phyloP scores from a whole-genome alignment of 2,329 filamentous ascomycete species.

The Xylariales sp. region DNA sequence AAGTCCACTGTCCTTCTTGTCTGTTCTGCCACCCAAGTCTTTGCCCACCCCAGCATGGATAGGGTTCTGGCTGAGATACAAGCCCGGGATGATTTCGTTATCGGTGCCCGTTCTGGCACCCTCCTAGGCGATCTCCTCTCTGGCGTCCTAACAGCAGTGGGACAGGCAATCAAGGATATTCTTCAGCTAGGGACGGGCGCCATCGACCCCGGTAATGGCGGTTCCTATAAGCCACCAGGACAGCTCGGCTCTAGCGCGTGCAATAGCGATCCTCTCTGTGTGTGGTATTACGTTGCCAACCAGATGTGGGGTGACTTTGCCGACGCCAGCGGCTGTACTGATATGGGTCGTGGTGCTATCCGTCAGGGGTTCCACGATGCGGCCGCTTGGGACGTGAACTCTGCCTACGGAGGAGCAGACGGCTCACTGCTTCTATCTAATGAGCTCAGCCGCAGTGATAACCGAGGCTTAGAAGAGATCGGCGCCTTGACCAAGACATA shows the following conservation, averaged over 20 bases:
- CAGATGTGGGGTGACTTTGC: constrained; percentile 53
- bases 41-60: constrained; percentile 46
- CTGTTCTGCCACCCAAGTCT: constrained; percentile 29
- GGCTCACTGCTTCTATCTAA: constrained; percentile 59
- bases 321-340: constrained; percentile 52
- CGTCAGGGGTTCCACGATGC: constrained; percentile 62
- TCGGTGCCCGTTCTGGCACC: constrained; percentile 38
- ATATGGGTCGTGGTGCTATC: constrained; percentile 57
- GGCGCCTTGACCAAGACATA: constrained; percentile 53
- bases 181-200: constrained; percentile 39
- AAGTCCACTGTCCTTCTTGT: constrained; percentile 32
- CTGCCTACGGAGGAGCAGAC: constrained; percentile 57
- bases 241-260: constrained; percentile 43
- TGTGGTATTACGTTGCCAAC: constrained; percentile 55
- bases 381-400: constrained; percentile 55
- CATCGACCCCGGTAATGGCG: constrained; percentile 20
- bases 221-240: constrained; percentile 41
- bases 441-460: constrained; percentile 55
- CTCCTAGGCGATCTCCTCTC: constrained; percentile 44
- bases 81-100: constrained; percentile 37
- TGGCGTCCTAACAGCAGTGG: constrained; percentile 31
- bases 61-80: constrained; percentile 43
- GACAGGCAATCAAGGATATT: constrained; percentile 42
- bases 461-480: constrained; percentile 60
- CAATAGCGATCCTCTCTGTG: constrained; percentile 50